Evolutionary conservation across 768 basidiomycete species (phyloP).

Genomic region (Macrolepiota dolichaula): DNA sequence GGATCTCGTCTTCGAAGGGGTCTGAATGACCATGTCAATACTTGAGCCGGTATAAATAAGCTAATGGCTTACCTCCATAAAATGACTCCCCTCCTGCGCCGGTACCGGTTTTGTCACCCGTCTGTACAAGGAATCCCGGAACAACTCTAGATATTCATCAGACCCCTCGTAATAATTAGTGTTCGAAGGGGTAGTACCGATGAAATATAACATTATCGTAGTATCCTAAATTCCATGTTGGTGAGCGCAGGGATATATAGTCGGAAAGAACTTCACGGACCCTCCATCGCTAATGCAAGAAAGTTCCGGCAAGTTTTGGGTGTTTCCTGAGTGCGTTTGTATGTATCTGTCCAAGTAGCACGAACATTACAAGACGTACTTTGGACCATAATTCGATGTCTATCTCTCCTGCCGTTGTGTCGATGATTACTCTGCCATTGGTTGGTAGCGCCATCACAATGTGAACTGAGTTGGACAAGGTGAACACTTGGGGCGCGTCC

Average conservation of each 20-base stretch:
- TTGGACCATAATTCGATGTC: conserved; percentile 94
- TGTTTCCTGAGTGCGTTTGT: conserved; percentile 58
- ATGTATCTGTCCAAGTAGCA: background rate
- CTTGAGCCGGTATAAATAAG: background rate
- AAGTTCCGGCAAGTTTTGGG: conserved; percentile 94
- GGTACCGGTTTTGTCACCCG: conserved; percentile 89
- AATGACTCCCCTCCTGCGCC: conserved; percentile 93
- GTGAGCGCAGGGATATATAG: conserved; percentile 15
- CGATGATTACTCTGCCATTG: conserved; percentile 79
- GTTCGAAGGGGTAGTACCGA: conserved; percentile 44
- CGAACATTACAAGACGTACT: conserved; percentile 32
- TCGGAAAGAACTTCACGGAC: conserved; percentile 42
- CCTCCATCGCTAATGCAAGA: conserved; percentile 85
- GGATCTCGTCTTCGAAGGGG: conserved; percentile 92
- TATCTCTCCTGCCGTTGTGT: conserved; percentile 85
- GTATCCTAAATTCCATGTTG: conserved; percentile 59
- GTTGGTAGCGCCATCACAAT: conserved; percentile 76
- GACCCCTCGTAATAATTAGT: background rate
- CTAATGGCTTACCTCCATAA: conserved; percentile 64
- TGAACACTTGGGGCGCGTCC: too few species aligned
- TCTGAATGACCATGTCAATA: conserved; percentile 40
- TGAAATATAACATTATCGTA: conserved; percentile 97
- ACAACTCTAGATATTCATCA: conserved; percentile 55
- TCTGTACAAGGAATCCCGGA: conserved; percentile 90
- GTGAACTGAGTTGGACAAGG: background rate